Conservation (phyloP, 2,329 filamentous ascomycete species). For the Calycina herbarum region DNA sequence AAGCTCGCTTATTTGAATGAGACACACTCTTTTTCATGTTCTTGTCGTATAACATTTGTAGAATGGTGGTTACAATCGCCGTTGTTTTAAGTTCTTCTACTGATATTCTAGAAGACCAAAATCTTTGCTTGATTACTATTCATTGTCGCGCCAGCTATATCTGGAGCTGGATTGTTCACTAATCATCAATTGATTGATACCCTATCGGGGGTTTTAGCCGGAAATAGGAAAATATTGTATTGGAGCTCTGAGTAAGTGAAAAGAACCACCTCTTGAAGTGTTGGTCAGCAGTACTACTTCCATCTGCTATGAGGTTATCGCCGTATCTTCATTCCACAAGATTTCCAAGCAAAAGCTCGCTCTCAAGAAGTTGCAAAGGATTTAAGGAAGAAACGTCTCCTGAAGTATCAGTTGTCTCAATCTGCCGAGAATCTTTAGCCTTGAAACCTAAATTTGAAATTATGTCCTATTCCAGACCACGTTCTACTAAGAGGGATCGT, state of each 20-base stretch:
- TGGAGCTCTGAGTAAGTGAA: neutral
- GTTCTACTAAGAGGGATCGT: slow-evolving; percentile 5
- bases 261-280: neutral
- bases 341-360: slow-evolving; percentile 2
- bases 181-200: neutral
- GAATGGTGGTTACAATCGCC: too few species aligned
- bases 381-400: neutral
- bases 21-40: too few species aligned
- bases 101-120: too few species aligned
- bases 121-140: neutral
- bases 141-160: neutral
- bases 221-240: neutral
- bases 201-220: neutral
- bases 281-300: neutral
- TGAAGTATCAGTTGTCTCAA: neutral
- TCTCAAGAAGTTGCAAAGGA: neutral
- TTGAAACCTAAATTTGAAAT: neutral
- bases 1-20: too few species aligned
- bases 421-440: neutral
- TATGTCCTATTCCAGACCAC: neutral
- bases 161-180: neutral
- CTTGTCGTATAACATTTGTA: too few species aligned
- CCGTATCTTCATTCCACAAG: neutral
- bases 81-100: too few species aligned
- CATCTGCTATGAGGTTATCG: neutral